phyloP scores from a whole-genome alignment of 108 stramenopile species.

The Nitzschia sp. region DNA sequence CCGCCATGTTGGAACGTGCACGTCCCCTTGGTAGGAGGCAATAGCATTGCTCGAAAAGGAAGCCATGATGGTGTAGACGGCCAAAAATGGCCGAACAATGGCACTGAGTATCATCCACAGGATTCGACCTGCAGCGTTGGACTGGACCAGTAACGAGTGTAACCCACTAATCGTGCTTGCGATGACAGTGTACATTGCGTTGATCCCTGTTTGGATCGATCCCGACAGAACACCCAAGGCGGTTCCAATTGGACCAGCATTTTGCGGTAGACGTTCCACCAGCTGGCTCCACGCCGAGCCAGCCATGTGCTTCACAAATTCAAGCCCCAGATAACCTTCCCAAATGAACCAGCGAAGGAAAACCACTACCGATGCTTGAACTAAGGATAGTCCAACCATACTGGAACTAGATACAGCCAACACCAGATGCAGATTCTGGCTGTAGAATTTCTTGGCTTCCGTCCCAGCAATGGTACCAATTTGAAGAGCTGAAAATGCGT shows the following conservation, averaged over 20 bases:
- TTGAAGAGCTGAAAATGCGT: slow-evolving; percentile 50
- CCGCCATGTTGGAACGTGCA: slow-evolving; percentile 30
- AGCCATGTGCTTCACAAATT: neutral
- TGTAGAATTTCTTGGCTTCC: slow-evolving; percentile 46
- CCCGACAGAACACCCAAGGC: neutral
- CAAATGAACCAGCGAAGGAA: slow-evolving; percentile 19
- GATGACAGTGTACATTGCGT: neutral
- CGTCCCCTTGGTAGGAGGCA: slow-evolving; percentile 1
- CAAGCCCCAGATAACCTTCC: neutral
- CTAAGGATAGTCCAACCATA: slow-evolving; percentile 24
- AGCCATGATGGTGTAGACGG: neutral
- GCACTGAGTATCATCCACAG: neutral
- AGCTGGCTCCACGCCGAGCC: neutral
- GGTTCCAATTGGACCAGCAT: neutral
- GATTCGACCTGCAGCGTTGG: slow-evolving; percentile 20
- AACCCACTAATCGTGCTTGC: neutral
- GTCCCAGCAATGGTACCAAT: slow-evolving; percentile 48
- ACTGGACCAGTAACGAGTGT: slow-evolving; percentile 13
- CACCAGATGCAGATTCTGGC: slow-evolving; percentile 35
- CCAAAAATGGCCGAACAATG: neutral
- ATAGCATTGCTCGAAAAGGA: neutral
- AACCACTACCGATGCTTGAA: slow-evolving; percentile 15
- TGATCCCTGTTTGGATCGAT: neutral
- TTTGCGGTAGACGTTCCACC: neutral
- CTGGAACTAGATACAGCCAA: slow-evolving; percentile 27